Conservation (phyloP, 2,329 filamentous ascomycete species). For the Grosmannia huntii region DNA sequence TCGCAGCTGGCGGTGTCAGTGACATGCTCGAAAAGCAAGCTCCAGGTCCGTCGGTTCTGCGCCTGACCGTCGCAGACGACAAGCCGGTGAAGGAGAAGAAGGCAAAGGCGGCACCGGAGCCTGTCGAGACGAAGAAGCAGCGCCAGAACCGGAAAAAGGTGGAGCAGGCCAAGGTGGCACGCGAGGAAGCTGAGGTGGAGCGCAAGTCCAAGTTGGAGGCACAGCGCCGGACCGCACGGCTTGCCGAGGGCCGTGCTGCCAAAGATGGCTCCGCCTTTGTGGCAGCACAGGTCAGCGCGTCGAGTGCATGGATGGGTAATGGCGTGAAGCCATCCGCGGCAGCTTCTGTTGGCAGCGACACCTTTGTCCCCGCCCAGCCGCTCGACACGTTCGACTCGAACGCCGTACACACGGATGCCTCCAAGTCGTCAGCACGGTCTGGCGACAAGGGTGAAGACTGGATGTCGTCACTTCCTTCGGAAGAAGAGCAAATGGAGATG, state of each 20-base stretch:
- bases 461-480: conserved; percentile 40
- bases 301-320: conserved; percentile 26
- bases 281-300: conserved; percentile 23
- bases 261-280: conserved; percentile 61
- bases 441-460: conserved; percentile 27
- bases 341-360: conserved; percentile 18
- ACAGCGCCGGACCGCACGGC: conserved; percentile 69
- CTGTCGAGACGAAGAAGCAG: conserved; percentile 83
- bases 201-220: conserved; percentile 67
- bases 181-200: conserved; percentile 66
- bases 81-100: conserved; percentile 50
- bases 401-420: conserved; percentile 7
- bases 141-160: conserved; percentile 84
- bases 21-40: conserved; percentile 79
- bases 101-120: conserved; percentile 45
- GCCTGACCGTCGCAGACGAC: conserved; percentile 53
- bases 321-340: conserved; percentile 21
- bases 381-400: conserved; percentile 44
- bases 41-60: conserved; percentile 60
- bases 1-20: conserved; percentile 56
- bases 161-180: conserved; percentile 62
- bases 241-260: conserved; percentile 69
- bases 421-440: conserved; percentile 20
- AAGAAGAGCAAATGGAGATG: conserved; percentile 50
- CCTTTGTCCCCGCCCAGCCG: conserved; percentile 30